Evolutionary conservation across 1,284 basidiomycete species (phyloP).

Genomic region (Xerocomus minutiporus): DNA sequence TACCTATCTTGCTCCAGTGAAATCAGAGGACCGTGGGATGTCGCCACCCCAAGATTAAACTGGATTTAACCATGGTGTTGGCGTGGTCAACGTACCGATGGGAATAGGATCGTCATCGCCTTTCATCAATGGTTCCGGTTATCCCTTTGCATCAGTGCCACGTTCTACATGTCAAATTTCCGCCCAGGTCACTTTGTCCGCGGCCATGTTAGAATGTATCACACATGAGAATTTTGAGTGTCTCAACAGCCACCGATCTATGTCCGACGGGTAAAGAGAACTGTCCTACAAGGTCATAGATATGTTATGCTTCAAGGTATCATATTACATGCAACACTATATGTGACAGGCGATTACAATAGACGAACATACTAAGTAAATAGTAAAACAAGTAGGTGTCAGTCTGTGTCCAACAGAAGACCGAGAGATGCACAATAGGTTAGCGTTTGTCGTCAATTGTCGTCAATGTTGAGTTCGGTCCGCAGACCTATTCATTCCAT

Average conservation of each 20-base stretch:
- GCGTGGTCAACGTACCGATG: conserved; percentile 29
- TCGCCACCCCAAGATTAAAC: conserved; percentile 54
- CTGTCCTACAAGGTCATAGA: conserved; percentile 7
- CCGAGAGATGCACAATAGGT: conserved; percentile 29
- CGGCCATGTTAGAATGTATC: conserved; percentile 15
- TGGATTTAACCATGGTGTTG: conserved; percentile 28
- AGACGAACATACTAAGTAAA: conserved; percentile 26
- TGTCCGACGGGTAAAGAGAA: conserved; percentile 13
- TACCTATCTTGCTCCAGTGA: conserved; percentile 33
- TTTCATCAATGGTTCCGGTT: conserved; percentile 18
- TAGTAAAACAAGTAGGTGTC: conserved; percentile 31
- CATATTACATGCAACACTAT: conserved; percentile 38
- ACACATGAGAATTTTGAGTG: neutral
- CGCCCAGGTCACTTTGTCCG: conserved; percentile 24
- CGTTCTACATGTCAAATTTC: conserved; percentile 24
- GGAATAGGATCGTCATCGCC: conserved; percentile 27
- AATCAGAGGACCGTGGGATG: conserved; percentile 50
- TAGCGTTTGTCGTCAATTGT: conserved; percentile 24
- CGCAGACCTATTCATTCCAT: conserved; percentile 35
- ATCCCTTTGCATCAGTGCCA: conserved; percentile 11
- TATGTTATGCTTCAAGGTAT: conserved; percentile 31
- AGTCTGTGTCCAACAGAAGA: conserved; percentile 22
- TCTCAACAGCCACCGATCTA: conserved; percentile 6
- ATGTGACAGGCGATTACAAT: conserved; percentile 33
- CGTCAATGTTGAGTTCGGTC: conserved; percentile 16